These are phyloP conservation scores for Platanthera guangdongensis DNA, from an alignment of 106 monocot species.

Conservation along the genomic window DNA sequence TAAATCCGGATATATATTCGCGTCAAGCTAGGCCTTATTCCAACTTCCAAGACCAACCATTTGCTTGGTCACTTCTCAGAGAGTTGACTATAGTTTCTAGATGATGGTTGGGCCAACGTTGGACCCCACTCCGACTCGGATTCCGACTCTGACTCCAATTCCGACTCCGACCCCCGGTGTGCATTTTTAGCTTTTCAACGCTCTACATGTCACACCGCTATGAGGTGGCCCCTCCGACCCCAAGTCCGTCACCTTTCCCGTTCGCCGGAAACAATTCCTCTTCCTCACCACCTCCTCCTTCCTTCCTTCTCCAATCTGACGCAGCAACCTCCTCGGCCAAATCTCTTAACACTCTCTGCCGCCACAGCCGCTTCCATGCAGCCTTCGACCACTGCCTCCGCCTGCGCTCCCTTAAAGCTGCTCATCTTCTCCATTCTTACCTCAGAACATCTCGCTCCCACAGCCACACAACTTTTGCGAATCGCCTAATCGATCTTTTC, in stretches of 20 bases:
- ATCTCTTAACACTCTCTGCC: not conserved
- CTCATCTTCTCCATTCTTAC: constrained; percentile 13
- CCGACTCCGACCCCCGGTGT: no score
- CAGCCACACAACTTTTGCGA: not conserved
- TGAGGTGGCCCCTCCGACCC: not conserved
- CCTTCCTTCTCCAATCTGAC: not conserved
- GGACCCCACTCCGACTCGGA: no score
- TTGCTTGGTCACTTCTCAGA: no score
- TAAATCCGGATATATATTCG: no score
- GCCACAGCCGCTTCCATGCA: constrained; percentile 10
- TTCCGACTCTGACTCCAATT: no score
- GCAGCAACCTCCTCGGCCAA: not conserved
- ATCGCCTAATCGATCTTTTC: constrained; percentile 17
- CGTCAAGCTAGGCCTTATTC: no score
- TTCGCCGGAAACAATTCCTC: not conserved
- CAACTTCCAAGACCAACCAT: no score
- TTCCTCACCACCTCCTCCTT: not conserved
- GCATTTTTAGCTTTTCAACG: no score
- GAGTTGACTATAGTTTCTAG: no score
- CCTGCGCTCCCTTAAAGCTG: constrained; percentile 8
- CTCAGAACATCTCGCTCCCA: not conserved
- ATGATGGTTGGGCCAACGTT: no score
- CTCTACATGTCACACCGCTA: not conserved
- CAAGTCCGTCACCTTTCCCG: not conserved
- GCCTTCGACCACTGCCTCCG: constrained; percentile 18